Percentiles rank a stretch among this genome's conserved stretches.
Evolutionary conservation across 306 rosid species (phyloP).

Genomic region (Crataegus laevigata): DNA sequence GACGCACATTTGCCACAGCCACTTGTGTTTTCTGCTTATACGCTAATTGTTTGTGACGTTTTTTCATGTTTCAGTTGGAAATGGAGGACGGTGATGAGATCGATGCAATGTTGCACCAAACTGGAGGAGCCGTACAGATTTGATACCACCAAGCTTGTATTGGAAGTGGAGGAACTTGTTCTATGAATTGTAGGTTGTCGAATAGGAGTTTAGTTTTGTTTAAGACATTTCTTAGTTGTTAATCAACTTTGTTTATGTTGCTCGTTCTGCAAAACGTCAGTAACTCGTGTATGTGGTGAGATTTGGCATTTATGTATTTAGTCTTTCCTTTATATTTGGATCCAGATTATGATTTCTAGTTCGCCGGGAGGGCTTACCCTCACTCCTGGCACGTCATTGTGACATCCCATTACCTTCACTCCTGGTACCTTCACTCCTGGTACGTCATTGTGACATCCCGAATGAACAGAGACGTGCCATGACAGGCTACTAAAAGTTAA

Average conservation of each 20-base stretch:
- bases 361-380: too few relatives aligned
- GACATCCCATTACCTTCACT: too few relatives aligned
- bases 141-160: not conserved
- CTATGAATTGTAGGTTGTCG: not conserved
- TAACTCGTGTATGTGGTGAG: not conserved
- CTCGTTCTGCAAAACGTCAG: not conserved
- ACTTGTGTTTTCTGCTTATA: not conserved
- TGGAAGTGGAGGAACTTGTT: not conserved
- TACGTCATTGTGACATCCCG: not conserved
- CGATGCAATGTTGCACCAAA: conserved; percentile 73
- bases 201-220: not conserved
- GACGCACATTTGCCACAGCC: not conserved
- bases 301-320: not conserved
- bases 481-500: not conserved
- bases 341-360: not conserved
- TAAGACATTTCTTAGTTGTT: not conserved
- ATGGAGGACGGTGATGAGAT: conserved; percentile 78
- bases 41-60: not conserved
- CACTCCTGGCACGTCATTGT: too few relatives aligned
- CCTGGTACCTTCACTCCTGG: too few relatives aligned
- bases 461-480: not conserved
- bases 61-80: conserved; percentile 16
- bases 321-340: not conserved
- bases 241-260: not conserved
- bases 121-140: conserved; percentile 32